Base-by-base conservation (phyloP, 768 basidiomycete species). In the Hygrophoropsis aurantiaca region DNA sequence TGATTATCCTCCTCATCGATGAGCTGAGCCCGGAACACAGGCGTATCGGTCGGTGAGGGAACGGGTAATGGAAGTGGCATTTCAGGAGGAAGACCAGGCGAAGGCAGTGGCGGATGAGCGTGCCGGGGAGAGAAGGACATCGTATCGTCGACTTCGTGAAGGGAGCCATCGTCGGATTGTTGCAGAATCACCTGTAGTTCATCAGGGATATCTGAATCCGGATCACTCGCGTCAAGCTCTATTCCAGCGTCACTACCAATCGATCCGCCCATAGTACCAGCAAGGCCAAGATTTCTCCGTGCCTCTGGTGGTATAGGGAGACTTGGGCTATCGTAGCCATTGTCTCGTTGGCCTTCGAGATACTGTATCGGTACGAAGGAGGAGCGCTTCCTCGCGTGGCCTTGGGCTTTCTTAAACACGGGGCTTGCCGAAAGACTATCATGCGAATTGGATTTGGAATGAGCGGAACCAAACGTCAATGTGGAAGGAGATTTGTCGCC, bases 131-230 rank as follows among this genome's bases (percentile, higher is more conserved):
- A 26, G 44, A 60, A 66, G 5, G 68, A 68, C 57, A 68, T 48
- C 4, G 73, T 77, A 35, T 80, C 76, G 2, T 75, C 72, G 6
- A 60, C 62, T 25, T 67, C 68, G 16, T 65, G 63, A 16, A 38
- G 16, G 7, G 36, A 38, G 6, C 36, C 36, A 61, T 68, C 27
- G 47, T 73, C 52, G 43, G 73, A 56, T 61, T 69, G 58, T 0
- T 71, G 72, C 20, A 91, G 62, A 39, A 91, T 81, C 19, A 72
- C 71, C 52, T 82, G 81, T 46, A 91, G 61, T 62, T 91, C 90
- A 34, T 86, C 79, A 1, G 90, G 87, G n/a, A 90, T 86, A 55
- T 92, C 87, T 2, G 83, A 86, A 60, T 89, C 83, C 0, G 79
- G 84, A 56, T 88, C 84, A 8, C 78, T 78, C 2, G 68, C 72